Base-by-base conservation (phyloP, 768 basidiomycete species). In the Mrakia gelida region DNA sequence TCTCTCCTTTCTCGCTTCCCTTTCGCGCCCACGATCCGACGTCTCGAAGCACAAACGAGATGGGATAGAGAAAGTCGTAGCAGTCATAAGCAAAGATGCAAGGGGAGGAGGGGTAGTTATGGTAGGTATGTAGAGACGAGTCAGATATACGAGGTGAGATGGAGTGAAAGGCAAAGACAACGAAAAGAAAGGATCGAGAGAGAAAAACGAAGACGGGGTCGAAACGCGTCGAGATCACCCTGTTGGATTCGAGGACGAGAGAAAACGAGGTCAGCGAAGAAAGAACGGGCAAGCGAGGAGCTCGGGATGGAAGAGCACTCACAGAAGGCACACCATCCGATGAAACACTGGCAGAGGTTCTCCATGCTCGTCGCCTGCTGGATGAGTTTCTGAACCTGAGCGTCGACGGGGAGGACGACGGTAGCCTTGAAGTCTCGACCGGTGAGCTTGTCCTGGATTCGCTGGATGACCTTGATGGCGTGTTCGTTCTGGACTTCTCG, bases 391-490 rank as follows among this genome's bases (percentile, higher is more conserved):
- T 95, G 93, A 18, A 99, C 97, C 84, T 99, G 97, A 15, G 87
- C 88, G 34, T 87, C 85, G n/a, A 98, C 92, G 13, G 87, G 85
- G 68, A 98, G 87, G 1, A 87, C 86, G 68, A 89, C 85, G 7
- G 93, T 90, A 0, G 94, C 92, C 82, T 96, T 92, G 87, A 98
- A 98, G 83, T 99, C 97, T 75, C 90, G 91, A 32, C 93, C 94
- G 75, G 93, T 97, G 76, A 99, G 88, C 85, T 99, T 99, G 83
- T 95, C 88, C 83, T 95, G 91, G 10, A 99, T 95, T 61, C 97
- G 91, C 81, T 94, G 94, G 84, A 95, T 95, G 43, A 98, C 97
- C 70, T 90, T 89, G 28, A 98, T 84, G 0, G 96, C 97, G 59
- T 92, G 88, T 81, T 93, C 92, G 81, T 98, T 98, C 80, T 94